Base-by-base conservation (phyloP, 208 protist species). In the Porcisia hertigi region DNA sequence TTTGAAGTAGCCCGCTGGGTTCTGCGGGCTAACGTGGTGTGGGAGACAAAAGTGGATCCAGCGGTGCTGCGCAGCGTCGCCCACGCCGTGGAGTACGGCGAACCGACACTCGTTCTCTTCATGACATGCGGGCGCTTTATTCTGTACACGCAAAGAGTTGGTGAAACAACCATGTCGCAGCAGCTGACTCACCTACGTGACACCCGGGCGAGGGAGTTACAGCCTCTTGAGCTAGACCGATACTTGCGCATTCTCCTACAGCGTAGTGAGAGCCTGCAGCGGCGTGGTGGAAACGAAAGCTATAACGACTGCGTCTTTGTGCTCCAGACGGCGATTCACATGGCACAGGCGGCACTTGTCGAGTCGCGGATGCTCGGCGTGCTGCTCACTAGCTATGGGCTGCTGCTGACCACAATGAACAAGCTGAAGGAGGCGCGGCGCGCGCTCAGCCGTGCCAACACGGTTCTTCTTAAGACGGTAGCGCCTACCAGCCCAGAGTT, bases 41-140 rank as follows among this genome's bases (percentile, higher is more conserved):
- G 67, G 34, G 85, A 83, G n/a, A 52, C 69, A 53, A 73, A 63
- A 36, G 64, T 91, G 7, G 80, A 84, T 54, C 71, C 52, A 36
- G 67, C 69, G 52, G 80, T 84, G 57, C 76, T 91, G 58, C 67
- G 67, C 8, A 72, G 82, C 58, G 76, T 86, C 3, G 78, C 81
- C 25, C 79, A 71, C 20, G 83, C 84, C 16, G 73, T 85, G 5
- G 79, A 81, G 47, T 69, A 78, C 39, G 80, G 76, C 30, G 81
- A 91, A 77, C 82, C 84, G 58, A 85, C 82, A 69, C 67, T 76
- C 58, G 55, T 73, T 16, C 69, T 91, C 71, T 91, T 91, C 80
- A 83, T 81, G 16, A 83, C 81, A 4, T 86, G 82, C 57, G 82
- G 82, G 45, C 74, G 73, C 14, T 80, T 88, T 70, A 85, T 86